Conservation (phyloP, 2,329 filamentous ascomycete species). For the Elsinoe perseae region DNA sequence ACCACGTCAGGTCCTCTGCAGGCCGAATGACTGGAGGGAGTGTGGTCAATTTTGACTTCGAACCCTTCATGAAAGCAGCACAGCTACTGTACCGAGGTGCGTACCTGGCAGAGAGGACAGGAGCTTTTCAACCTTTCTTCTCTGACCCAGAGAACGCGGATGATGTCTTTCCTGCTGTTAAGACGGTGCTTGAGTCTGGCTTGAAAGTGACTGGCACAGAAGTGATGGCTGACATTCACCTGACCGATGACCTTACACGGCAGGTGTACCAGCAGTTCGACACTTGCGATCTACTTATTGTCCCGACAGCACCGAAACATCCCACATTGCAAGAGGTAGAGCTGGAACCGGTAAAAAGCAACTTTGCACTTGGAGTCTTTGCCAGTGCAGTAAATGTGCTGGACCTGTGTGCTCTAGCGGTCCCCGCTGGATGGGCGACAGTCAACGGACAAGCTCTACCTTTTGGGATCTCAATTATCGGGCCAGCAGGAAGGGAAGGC, state of each 20-base stretch:
- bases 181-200: neutral
- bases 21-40: slow-evolving; percentile 33
- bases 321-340: slow-evolving; percentile 48
- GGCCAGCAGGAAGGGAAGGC: slow-evolving; percentile 33
- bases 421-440: slow-evolving; percentile 43
- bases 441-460: slow-evolving; percentile 28
- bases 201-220: neutral
- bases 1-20: neutral
- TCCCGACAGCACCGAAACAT: slow-evolving; percentile 44
- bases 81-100: slow-evolving; percentile 51
- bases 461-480: slow-evolving; percentile 36
- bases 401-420: slow-evolving; percentile 47
- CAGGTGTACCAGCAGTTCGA: slow-evolving; percentile 26
- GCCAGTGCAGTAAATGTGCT: slow-evolving; percentile 56
- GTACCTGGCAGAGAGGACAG: slow-evolving; percentile 47
- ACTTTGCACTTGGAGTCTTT: slow-evolving; percentile 48
- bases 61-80: slow-evolving; percentile 45
- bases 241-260: neutral
- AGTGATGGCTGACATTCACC: neutral
- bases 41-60: slow-evolving; percentile 41
- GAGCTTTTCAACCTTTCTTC: neutral
- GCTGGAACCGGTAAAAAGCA: slow-evolving; percentile 46
- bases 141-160: neutral
- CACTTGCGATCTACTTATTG: slow-evolving; percentile 43
- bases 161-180: neutral